Conservation (phyloP, 78 protist genomes). For the Paratrimastix pyriformis region DNA sequence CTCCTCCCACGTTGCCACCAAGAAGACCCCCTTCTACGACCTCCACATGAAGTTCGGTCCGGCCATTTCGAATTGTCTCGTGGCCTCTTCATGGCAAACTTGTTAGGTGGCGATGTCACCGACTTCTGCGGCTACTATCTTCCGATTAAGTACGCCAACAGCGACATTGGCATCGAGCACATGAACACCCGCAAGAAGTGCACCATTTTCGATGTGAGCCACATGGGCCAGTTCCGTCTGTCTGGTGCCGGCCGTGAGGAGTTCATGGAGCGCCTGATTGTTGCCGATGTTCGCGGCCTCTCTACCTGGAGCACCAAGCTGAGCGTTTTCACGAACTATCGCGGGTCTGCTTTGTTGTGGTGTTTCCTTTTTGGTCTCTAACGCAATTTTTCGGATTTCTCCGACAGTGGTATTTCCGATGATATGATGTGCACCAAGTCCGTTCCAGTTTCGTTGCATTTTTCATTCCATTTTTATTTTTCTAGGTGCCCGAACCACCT, state of each 20-base stretch:
- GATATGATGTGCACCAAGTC: constrained; percentile 57
- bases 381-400: too few relatives aligned
- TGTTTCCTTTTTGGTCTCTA: constrained; percentile 42
- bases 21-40: constrained; percentile 66
- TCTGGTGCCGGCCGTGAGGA: constrained; percentile 69
- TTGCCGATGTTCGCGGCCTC: constrained; percentile 41
- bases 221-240: constrained; percentile 63
- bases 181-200: constrained; percentile 49
- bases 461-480: constrained; percentile 16
- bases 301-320: neutral
- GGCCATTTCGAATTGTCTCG: too few relatives aligned
- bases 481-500: constrained; percentile 53
- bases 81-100: too few relatives aligned
- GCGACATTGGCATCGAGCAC: constrained; percentile 52
- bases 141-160: constrained; percentile 65
- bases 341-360: too few relatives aligned
- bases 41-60: constrained; percentile 51
- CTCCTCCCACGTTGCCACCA: too few relatives aligned
- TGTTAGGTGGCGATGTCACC: constrained; percentile 84
- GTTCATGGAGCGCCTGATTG: constrained; percentile 66
- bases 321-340: neutral
- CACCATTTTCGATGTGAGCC: constrained; percentile 86
- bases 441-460: neutral
- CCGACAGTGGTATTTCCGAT: constrained; percentile 92
- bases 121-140: constrained; percentile 78